Evolutionary conservation across 352 stramenopile species (phyloP).

Genomic region (Phytophthora citrophthora): DNA sequence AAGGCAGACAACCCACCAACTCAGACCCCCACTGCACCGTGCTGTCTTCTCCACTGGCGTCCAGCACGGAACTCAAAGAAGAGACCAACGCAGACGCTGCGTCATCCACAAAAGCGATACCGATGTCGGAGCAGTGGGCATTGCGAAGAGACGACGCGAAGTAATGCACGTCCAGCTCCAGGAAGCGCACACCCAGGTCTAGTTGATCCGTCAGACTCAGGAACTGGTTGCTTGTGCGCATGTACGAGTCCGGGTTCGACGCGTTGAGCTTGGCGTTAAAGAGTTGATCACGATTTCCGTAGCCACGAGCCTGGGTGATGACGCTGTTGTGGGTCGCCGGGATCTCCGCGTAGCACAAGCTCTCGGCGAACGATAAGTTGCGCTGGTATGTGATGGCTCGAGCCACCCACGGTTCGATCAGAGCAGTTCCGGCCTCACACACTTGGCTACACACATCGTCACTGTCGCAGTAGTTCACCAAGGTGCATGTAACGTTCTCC

Average conservation of each 20-base stretch:
- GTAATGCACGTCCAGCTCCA: conserved; percentile 85
- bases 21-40: conserved; percentile 53
- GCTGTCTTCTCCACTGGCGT: conserved; percentile 32
- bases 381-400: conserved; percentile 72
- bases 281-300: conserved; percentile 76
- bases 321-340: conserved; percentile 79
- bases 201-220: conserved; percentile 78
- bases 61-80: conserved; percentile 40
- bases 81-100: conserved; percentile 39
- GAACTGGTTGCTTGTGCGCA: conserved; percentile 78
- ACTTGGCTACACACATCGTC: conserved; percentile 66
- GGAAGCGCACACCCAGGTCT: conserved; percentile 66
- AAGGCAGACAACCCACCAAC: conserved; percentile 73
- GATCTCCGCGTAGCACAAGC: conserved; percentile 71
- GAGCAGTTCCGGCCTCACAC: conserved; percentile 56
- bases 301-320: conserved; percentile 64
- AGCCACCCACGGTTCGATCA: conserved; percentile 68
- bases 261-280: conserved; percentile 59
- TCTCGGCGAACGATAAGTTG: conserved; percentile 66
- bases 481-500: conserved; percentile 55
- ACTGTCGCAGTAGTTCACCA: conserved; percentile 55
- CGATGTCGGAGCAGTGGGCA: conserved; percentile 68
- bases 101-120: conserved; percentile 61
- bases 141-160: conserved; percentile 61
- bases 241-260: conserved; percentile 48